Conservation (phyloP, 257 asterid genomes). For the Jacaranda mimosifolia region DNA sequence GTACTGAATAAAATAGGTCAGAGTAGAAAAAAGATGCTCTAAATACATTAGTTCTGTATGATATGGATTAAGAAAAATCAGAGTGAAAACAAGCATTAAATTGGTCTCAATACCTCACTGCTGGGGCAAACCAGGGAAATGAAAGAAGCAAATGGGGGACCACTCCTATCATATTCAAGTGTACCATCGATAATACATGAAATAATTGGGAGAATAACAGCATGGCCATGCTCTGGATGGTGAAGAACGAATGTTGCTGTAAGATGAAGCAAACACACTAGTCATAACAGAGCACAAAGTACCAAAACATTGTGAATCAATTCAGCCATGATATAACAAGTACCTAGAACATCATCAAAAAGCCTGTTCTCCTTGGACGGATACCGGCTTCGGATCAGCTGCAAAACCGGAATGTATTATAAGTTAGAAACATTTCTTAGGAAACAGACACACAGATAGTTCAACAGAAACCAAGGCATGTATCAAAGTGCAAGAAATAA, state of each 20-base stretch:
- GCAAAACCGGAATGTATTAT: conserved; percentile 46
- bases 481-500: conserved; percentile 16
- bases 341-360: conserved; percentile 96
- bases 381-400: conserved; percentile 87
- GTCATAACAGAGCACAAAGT: conserved; percentile 35
- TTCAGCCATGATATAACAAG: conserved; percentile 26
- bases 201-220: conserved; percentile 94
- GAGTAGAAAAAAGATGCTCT: background rate
- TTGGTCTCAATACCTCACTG: conserved; percentile 68
- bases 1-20: conserved; percentile 5
- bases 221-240: conserved; percentile 99
- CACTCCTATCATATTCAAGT: conserved; percentile 74
- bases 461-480: conserved; percentile 21
- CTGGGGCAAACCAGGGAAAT: conserved; percentile 84
- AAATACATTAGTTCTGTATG: conserved; percentile 18
- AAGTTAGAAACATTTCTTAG: conserved; percentile 25
- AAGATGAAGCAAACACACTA: conserved; percentile 41
- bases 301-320: conserved; percentile 33
- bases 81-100: conserved; percentile 11
- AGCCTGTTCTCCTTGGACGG: conserved; percentile 90
- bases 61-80: conserved; percentile 13
- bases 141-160: conserved; percentile 94
- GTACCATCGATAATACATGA: conserved; percentile 87
- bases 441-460: conserved; percentile 15
- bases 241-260: conserved; percentile 97